Percentiles rank a stretch among this genome's conserved stretches.
These are phyloP conservation scores for Ophiorrhiza pumila DNA, from an alignment of 257 asterid species.

Conservation along the genomic window DNA sequence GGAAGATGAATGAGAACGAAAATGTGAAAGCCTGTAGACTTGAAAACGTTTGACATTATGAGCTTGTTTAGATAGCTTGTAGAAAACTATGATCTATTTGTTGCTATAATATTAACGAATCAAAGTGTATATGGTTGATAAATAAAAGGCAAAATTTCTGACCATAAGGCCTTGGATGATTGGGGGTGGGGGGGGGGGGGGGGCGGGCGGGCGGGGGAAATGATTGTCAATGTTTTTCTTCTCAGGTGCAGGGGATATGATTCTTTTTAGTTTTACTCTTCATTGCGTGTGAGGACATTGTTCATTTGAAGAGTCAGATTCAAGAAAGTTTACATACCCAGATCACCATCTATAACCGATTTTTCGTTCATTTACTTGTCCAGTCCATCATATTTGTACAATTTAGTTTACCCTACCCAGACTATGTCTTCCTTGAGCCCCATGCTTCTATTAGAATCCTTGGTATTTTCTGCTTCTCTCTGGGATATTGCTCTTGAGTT, in stretches of 20 bases:
- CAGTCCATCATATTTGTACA: too few relatives aligned
- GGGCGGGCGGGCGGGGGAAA: too few relatives aligned
- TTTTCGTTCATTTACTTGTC: background rate
- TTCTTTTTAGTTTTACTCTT: background rate
- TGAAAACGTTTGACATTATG: background rate
- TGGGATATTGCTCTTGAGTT: background rate
- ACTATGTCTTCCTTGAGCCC: background rate
- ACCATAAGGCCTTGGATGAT: background rate
- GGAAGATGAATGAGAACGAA: background rate
- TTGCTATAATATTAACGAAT: background rate
- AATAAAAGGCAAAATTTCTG: background rate
- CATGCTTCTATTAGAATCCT: background rate
- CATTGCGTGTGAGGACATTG: background rate
- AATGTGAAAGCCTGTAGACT: background rate
- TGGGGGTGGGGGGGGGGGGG: too few relatives aligned
- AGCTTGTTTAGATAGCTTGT: background rate
- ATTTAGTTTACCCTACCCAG: background rate
- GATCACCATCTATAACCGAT: background rate
- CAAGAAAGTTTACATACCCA: background rate
- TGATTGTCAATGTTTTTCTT: background rate
- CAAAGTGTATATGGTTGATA: background rate
- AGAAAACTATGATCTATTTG: background rate
- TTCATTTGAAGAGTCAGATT: background rate
- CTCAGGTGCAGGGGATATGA: background rate
- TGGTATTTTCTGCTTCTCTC: background rate